Percentiles rank a stretch among this genome's conserved stretches.
phyloP scores from a whole-genome alignment of 345 rosid genomes.

The Limnanthes douglasii region DNA sequence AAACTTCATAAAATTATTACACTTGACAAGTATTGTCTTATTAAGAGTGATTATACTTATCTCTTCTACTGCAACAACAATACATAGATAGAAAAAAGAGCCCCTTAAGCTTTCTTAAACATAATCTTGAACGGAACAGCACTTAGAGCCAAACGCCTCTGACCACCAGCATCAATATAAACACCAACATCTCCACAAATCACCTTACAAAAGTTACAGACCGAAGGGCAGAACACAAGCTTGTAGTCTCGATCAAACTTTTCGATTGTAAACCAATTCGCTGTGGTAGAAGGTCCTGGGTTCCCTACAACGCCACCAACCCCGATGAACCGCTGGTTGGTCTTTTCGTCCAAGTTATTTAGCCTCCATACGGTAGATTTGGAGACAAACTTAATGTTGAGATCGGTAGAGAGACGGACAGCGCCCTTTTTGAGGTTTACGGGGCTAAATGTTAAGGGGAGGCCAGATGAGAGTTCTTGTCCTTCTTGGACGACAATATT shows the following conservation, averaged over 20 bases:
- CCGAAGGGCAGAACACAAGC: conserved; percentile 48
- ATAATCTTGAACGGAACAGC: conserved; percentile 34
- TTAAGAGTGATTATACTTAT: too few species aligned
- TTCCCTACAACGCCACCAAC: conserved; percentile 47
- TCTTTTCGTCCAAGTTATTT: conserved; percentile 16
- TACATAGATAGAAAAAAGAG: too few species aligned
- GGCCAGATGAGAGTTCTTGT: conserved; percentile 10
- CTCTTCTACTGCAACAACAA: too few species aligned
- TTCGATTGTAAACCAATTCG: conserved; percentile 59
- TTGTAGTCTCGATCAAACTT: conserved; percentile 30
- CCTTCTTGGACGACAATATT: conserved; percentile 13
- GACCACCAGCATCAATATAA: conserved; percentile 20
- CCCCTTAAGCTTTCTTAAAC: conserved; percentile 39
- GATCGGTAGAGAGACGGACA: conserved; percentile 14
- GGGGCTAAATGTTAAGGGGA: conserved; percentile 11
- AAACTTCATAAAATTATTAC: too few species aligned
- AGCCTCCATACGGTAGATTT: conserved; percentile 44
- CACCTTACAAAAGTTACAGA: conserved; percentile 33
- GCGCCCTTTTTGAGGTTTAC: conserved; percentile 5
- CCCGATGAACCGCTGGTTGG: conserved; percentile 23
- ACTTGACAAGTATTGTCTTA: too few species aligned
- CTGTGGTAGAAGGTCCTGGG: conserved; percentile 26
- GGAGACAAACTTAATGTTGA: conserved; percentile 27
- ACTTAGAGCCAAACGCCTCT: conserved; percentile 33
- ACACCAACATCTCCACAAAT: conserved; percentile 43